Evolutionary conservation across 257 asterid species (phyloP), one percentile per base, ranked within the genome.

Genomic region (Solanum sejunctum): DNA sequence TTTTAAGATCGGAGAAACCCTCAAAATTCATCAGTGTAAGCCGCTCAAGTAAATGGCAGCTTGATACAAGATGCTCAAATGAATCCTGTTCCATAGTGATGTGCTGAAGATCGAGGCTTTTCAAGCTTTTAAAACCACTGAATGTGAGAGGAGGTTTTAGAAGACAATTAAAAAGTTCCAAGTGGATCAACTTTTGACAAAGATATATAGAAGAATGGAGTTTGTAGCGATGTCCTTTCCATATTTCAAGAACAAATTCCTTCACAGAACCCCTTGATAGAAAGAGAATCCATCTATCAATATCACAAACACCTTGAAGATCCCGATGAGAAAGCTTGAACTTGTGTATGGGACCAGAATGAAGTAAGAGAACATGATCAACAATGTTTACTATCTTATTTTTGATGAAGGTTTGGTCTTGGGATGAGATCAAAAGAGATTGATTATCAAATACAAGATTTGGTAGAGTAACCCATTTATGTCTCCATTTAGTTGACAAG

Each of bases 221-320:
- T 92, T 87, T 95, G 91, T 95, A 96, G 6, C 98, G 95, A 86
- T 91, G 95, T n/a, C 98, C 98, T 88, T 95, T 95, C 98, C 99
- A 96, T 85, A 95, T 93, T 88, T 95, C 99, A 84, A 96, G 98
- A 81, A 93, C 87, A 81, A 96, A 93, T 86, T 96, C 98, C 86
- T 89, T 91, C 21, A 96, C 89, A 41, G 92, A 83, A 54, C 94
- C 94, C 85, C 99, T 91, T 75, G 99, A 96, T 20, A 96, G 88
- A 91, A 89, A 96, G n/a, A 96, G 93, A 84, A 96, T 91, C 98
- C 99, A 96, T 85, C 95, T 86, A 88, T 96, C 98, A 63, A 96
- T 95, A 84, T 96, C 99, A 39, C 92, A 86, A 28, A 92, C 95
- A 15, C 98, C 98, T 91, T 95, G 98, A 86, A 96, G 97, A 87